These are phyloP conservation scores for Podospora didyma DNA, from an alignment of 495 filamentous ascomycete genomes.

Conservation along the genomic window DNA sequence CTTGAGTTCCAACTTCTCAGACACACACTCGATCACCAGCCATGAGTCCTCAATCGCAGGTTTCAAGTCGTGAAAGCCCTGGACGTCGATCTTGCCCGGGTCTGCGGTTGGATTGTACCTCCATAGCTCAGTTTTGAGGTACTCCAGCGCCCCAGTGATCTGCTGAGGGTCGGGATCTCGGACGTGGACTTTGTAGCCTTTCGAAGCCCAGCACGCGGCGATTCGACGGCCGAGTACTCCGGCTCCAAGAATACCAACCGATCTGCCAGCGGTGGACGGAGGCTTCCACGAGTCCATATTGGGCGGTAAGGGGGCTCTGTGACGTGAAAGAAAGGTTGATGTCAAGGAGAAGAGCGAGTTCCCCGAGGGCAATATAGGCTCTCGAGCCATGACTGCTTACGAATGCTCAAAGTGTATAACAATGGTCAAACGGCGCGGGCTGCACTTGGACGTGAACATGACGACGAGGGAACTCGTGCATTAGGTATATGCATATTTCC, in stretches of 20 bases:
- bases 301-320: not conserved
- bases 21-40: slow-evolving; percentile 53
- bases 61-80: slow-evolving; percentile 31
- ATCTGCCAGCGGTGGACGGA: slow-evolving; percentile 9
- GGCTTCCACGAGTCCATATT: slow-evolving; percentile 13
- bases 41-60: slow-evolving; percentile 41
- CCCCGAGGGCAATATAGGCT: too few species aligned
- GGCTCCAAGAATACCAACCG: slow-evolving; percentile 19
- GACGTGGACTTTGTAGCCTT: slow-evolving; percentile 33
- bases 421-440: too few species aligned
- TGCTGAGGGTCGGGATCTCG: slow-evolving; percentile 17
- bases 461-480: too few species aligned
- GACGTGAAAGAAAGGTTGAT: not conserved
- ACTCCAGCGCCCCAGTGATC: slow-evolving; percentile 21
- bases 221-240: slow-evolving; percentile 28
- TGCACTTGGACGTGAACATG: too few species aligned
- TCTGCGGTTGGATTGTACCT: slow-evolving; percentile 16
- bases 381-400: too few species aligned
- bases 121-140: slow-evolving; percentile 19
- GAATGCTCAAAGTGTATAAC: too few species aligned
- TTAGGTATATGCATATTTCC: too few species aligned
- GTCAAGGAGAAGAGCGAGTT: too few species aligned
- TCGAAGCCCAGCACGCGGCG: slow-evolving; percentile 24
- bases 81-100: slow-evolving; percentile 9
- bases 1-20: slow-evolving; percentile 51